These are phyloP conservation scores for Ceratobasidium sp. DNA, from an alignment of 1,284 basidiomycete species.

Conservation along the genomic window DNA sequence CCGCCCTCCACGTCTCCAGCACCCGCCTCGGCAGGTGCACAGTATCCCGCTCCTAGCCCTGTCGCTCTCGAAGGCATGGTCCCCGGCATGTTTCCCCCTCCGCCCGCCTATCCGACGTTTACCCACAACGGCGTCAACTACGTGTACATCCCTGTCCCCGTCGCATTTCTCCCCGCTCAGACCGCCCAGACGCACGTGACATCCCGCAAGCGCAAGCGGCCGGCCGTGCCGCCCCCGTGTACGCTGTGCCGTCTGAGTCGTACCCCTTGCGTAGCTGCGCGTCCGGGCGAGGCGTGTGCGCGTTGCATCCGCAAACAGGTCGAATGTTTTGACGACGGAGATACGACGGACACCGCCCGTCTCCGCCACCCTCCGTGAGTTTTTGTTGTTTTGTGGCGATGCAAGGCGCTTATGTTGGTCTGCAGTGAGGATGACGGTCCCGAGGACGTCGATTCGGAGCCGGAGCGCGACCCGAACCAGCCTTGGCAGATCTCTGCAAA, in stretches of 20 bases:
- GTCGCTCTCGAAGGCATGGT: neutral
- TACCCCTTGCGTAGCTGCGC: constrained; percentile 29
- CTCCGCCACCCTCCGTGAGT: constrained; percentile 40
- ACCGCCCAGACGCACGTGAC: constrained; percentile 10
- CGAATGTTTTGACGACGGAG: constrained; percentile 36
- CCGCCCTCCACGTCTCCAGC: constrained; percentile 29
- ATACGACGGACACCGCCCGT: constrained; percentile 6
- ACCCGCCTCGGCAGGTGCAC: constrained; percentile 14
- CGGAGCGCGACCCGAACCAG: constrained; percentile 27
- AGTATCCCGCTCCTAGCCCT: constrained; percentile 18
- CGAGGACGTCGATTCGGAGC: constrained; percentile 38
- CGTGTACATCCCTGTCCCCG: constrained; percentile 30
- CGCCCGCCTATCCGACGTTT: constrained; percentile 29
- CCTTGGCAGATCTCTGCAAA: constrained; percentile 29
- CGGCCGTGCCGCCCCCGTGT: constrained; percentile 26
- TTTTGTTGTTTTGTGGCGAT: constrained; percentile 10
- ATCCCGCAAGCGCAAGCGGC: constrained; percentile 41
- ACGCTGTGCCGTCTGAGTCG: constrained; percentile 38
- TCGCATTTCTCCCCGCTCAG: constrained; percentile 28
- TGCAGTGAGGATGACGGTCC: constrained; percentile 25
- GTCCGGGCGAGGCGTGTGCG: constrained; percentile 33
- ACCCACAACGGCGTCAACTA: constrained; percentile 25
- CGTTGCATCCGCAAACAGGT: constrained; percentile 40
- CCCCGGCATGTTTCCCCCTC: constrained; percentile 9
- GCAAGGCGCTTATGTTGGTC: neutral